phyloP scores from a whole-genome alignment of 805 yeast genomes.

The Candida silvicultrix region DNA sequence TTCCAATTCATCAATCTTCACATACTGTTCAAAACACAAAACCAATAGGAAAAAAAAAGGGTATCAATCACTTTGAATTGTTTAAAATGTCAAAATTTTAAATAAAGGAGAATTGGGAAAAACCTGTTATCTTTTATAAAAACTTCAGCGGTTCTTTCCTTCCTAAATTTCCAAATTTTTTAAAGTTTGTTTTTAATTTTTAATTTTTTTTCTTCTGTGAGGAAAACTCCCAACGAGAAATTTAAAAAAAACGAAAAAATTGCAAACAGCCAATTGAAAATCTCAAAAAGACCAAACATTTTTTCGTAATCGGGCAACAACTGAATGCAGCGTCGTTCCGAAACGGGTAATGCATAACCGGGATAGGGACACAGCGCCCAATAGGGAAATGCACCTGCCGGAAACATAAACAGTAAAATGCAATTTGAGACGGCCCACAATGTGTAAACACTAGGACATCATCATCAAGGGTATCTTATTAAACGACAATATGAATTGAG shows the following conservation, averaged over 20 bases:
- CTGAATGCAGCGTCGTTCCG: neutral
- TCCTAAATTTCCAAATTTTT: neutral
- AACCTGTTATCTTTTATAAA: neutral
- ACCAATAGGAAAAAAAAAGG: too few species aligned
- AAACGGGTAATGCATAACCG: neutral
- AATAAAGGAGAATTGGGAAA: neutral
- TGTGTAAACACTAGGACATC: neutral
- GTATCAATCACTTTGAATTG: too few species aligned
- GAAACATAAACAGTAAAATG: neutral
- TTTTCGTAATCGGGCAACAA: neutral
- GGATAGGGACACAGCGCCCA: neutral
- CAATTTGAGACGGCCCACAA: neutral
- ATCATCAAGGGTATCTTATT: neutral
- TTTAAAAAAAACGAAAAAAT: neutral
- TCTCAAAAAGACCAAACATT: neutral
- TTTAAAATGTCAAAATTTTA: too few species aligned
- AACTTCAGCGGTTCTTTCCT: too few species aligned
- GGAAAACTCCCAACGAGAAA: neutral
- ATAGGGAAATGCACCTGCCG: neutral
- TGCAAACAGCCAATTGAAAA: neutral
- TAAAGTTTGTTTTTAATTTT: neutral
- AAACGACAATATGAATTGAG: neutral
- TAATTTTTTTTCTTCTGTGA: neutral
- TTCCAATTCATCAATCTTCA: neutral
- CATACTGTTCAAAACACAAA: neutral